Conservation (phyloP, 2,329 filamentous ascomycete genomes). For the Colletotrichum ledebouriae region DNA sequence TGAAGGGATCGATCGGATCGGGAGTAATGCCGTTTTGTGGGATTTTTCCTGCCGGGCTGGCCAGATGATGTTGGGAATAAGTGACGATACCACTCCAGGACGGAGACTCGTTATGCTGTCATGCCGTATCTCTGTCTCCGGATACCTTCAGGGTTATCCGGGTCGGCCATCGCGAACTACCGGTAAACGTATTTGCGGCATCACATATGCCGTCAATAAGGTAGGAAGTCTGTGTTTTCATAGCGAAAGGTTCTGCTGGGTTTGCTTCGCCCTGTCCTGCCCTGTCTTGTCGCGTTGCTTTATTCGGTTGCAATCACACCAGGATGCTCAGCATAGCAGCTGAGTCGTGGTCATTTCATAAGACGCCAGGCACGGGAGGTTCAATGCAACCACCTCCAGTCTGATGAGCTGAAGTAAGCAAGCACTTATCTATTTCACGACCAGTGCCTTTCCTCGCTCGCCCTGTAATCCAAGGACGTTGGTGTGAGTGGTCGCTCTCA, state of each 20-base stretch:
- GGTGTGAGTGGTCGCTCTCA: constrained; percentile 31
- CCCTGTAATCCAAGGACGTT: constrained; percentile 17
- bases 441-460: constrained; percentile 14
- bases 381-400: constrained; percentile 11
- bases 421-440: background rate
- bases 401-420: constrained; percentile 18
- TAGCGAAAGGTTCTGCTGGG: constrained; percentile 8
- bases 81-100: constrained; percentile 36
- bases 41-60: constrained; percentile 19
- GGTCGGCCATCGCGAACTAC: constrained; percentile 2
- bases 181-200: background rate
- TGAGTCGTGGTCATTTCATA: constrained; percentile 22
- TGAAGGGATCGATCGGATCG: constrained; percentile 38
- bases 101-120: constrained; percentile 19
- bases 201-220: constrained; percentile 1
- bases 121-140: constrained; percentile 23
- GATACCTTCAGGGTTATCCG: constrained; percentile 14
- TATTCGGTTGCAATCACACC: constrained; percentile 18
- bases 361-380: constrained; percentile 18
- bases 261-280: constrained; percentile 19
- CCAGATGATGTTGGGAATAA: constrained; percentile 35
- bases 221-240: constrained; percentile 2
- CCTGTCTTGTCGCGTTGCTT: constrained; percentile 23
- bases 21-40: constrained; percentile 18
- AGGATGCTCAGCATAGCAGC: constrained; percentile 15